Base-by-base conservation (phyloP, 805 yeast species). In the Wickerhamomyces subpelliculosus region DNA sequence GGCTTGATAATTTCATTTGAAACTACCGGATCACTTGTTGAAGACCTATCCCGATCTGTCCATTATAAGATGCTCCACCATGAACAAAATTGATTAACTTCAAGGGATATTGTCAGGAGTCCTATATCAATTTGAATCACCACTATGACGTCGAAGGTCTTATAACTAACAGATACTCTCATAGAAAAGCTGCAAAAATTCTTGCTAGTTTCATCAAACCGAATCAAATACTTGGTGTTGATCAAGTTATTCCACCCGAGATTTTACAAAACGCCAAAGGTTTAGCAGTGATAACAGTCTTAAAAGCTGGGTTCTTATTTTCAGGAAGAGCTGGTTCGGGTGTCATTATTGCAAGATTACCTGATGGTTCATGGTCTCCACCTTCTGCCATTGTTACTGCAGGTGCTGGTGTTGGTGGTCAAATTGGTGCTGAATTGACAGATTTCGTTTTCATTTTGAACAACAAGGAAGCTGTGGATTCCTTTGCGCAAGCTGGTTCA, bases 381-480 rank as follows among this genome's bases (percentile, higher is more conserved):
- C 98, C 98, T 1, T 81, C 95, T 3, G 98, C 97, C 9, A 82
- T 93, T 47, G 81, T 78, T 37, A 85, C 97, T 18, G 97, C 95
- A 4, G 98, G 97, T 51, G 97, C 97, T 4, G 97, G 98, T 54
- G 97, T 93, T 7, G 98, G 98, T 42, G 98, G 98, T 32, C 94
- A 88, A 66, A 76, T 93, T 47, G 98, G 98, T 30, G 89, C 96
- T 8, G 98, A 90, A 59, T 67, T 90, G 53, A 90, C 98, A 2
- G 97, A 90, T 65, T 90, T 90, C 56, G 96, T 90, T 22, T 90
- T 90, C 58, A 89, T 93, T 43, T 72, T 90, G 47, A 90, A 93
- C 65, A 77, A 84, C 12, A 71, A 75, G 36, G 76, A 88, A 2
- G 97, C 98, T 3, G 98, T 90, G 34, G 86, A 84, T 45, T 79